Base-by-base conservation (phyloP, 768 basidiomycete genomes). In the Trametes meyenii region DNA sequence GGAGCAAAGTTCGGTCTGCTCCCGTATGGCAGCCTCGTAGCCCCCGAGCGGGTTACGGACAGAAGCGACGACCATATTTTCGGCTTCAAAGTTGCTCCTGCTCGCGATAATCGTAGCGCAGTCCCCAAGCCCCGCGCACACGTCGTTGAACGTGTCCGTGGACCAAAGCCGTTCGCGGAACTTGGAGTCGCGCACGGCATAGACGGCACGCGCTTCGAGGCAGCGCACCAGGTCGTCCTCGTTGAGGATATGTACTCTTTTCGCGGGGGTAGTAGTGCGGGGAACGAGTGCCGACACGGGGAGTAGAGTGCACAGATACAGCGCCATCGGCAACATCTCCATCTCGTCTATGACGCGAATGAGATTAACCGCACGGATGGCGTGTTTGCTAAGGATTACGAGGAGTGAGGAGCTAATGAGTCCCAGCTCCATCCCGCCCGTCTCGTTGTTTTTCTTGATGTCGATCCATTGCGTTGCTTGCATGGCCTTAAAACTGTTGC, bases 271-370 rank as follows among this genome's bases (percentile, higher is more conserved):
- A 17, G n/a, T 39, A 7, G 51, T 14, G 4, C 51, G 38, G 19
- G 38, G 24, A 1, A 53, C 1, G 12, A 53, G 38, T 8, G 13
- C 26, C 38, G n/a, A 8, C 2, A 39, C 78, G 85, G 1, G 69
- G 19, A 59, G 58, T 8, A 46, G 10, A 7, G 50, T 38, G 50
- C 42, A 51, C 5, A 51, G 50, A 26, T 51, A 59, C n/a, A 52
- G 19, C 10, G 58, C 40, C 2, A 52, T 38, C 5, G 58, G 58
- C 4, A 59, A 40, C 50, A 59, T 59, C 21, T 24, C 3, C 35
- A n/a, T 8, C 29, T 50, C 33, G 11, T 44, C 50, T 7, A 40
- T 23, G 8, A 44, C 19, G 19, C 40, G 58, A 13, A 46, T 24
- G 23, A 59, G 49, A 26, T 59, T 51, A 14, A 59, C 50, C 10